Evolutionary conservation across 257 asterid species (phyloP), one percentile per base, ranked within the genome.

Genomic region (Ajuga chamaepitys): DNA sequence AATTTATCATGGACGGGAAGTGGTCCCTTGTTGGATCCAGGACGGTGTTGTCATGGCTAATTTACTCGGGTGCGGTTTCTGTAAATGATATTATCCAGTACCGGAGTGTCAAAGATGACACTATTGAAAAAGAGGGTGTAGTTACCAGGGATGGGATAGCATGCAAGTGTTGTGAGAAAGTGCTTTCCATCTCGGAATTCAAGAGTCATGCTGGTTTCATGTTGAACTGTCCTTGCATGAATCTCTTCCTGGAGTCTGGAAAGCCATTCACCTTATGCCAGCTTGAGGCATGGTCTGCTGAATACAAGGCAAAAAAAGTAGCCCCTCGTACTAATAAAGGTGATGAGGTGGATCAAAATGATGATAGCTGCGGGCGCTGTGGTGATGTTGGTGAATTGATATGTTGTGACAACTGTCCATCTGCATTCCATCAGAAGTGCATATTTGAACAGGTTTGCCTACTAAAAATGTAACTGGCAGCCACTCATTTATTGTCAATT

Each of bases 211-310:
- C 91, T 70, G 96, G 91, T 75, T 85, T 77, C 70, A 77, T 45
- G 75, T 70, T 54, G 24, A 79, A 67, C 76, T 73, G 76, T 60
- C 92, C 95, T 13, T 88, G 95, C 51, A 47, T 68, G 71, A 85
- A 94, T 78, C 92, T 94, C 65, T 85, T 85, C 78, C 68, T 88
- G 89, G 95, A 85, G 64, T 86, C 88, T 11, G 95, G 95, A 64
- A 90, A 86, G 78, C 86, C 99, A 42, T 77, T 88, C 76, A 73
- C 91, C 69, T 67, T 82, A 64, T 86, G 97, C 78, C 95, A 88
- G 83, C 96, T 90, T 25, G 96, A 88, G 85, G 99, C 99, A 41
- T 94, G 99, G 99, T 90, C 96, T 58, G 84, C 79, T 73, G 97
- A 90, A 80, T 90, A 78, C 81, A 83, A 83, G 88, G 77, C 86